These are phyloP conservation scores for Magnolia changhungtana DNA, from an alignment of 164 flowering plant genomes.

Conservation along the genomic window DNA sequence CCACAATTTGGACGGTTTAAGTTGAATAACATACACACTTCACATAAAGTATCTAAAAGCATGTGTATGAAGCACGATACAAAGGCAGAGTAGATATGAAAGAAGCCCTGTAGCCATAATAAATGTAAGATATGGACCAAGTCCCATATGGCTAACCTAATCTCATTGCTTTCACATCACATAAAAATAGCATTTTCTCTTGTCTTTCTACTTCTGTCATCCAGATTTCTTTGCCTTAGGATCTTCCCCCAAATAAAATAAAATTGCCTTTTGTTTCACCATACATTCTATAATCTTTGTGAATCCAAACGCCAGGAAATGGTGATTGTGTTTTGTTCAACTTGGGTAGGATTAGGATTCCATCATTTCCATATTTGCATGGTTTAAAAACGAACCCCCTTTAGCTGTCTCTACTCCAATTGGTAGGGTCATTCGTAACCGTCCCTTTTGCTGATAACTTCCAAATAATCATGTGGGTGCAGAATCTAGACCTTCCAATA, in stretches of 20 bases:
- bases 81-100: neutral
- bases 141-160: neutral
- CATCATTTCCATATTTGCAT: neutral
- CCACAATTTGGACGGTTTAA: neutral
- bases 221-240: neutral
- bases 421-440: neutral
- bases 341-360: constrained; percentile 5
- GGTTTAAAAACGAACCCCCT: neutral
- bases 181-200: constrained; percentile 4
- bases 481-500: neutral
- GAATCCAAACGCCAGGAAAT: neutral
- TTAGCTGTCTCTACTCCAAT: neutral
- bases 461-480: neutral
- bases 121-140: neutral
- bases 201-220: constrained; percentile 2
- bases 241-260: neutral
- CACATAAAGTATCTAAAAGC: neutral
- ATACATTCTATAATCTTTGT: neutral
- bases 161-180: constrained; percentile 4
- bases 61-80: neutral
- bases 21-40: neutral
- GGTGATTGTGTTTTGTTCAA: neutral
- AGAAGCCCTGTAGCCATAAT: neutral
- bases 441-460: neutral
- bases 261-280: neutral